phyloP scores from a whole-genome alignment of 225 moss, liverwort and hornwort species.

The Takakia lepidozioides region DNA sequence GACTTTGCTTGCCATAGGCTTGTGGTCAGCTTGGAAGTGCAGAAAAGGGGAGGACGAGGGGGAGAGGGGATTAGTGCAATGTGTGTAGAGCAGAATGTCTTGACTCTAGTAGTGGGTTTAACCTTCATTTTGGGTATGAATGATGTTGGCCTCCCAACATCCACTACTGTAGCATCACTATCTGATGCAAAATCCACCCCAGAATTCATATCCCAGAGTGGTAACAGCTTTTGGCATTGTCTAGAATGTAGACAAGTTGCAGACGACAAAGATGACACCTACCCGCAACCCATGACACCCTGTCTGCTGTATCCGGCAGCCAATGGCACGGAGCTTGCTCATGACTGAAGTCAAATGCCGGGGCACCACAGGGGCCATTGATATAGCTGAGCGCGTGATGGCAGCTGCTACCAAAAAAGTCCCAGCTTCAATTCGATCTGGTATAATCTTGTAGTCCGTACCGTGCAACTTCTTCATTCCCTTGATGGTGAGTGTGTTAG shows the following conservation, averaged over 20 bases:
- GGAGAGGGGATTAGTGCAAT: too few relatives aligned
- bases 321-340: constrained; percentile 61
- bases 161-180: too few relatives aligned
- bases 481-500: constrained; percentile 56
- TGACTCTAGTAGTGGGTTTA: too few relatives aligned
- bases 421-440: constrained; percentile 94
- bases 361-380: constrained; percentile 76
- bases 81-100: too few relatives aligned
- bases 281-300: constrained; percentile 63
- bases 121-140: too few relatives aligned
- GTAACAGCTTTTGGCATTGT: too few relatives aligned
- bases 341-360: constrained; percentile 70
- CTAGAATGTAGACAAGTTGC: not conserved
- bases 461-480: constrained; percentile 73
- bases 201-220: too few relatives aligned
- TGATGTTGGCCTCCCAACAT: too few relatives aligned
- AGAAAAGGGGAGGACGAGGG: too few relatives aligned
- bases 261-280: constrained; percentile 1
- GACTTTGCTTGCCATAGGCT: too few relatives aligned
- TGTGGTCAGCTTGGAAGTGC: too few relatives aligned
- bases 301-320: constrained; percentile 74
- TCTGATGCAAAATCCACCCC: too few relatives aligned
- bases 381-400: constrained; percentile 78
- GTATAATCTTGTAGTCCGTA: constrained; percentile 75
- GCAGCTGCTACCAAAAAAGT: constrained; percentile 94